These are phyloP conservation scores for Termitomyces sp. DNA, from an alignment of 768 basidiomycete genomes.

Conservation along the genomic window DNA sequence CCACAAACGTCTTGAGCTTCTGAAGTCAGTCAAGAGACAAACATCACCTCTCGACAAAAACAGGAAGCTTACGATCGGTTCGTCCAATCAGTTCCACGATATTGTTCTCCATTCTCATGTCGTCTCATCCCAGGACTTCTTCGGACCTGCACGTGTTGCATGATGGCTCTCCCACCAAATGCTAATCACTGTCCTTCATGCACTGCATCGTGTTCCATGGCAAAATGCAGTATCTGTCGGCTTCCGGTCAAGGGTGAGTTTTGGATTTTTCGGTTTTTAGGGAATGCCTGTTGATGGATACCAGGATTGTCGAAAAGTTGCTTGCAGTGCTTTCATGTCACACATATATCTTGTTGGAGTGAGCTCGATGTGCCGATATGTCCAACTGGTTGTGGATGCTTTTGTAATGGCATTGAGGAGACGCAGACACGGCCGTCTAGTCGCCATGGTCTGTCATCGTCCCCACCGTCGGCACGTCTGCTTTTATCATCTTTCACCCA, in stretches of 20 bases:
- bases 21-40: conserved; percentile 51
- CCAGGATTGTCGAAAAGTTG: conserved; percentile 61
- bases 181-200: conserved; percentile 37
- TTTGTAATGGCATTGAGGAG: conserved; percentile 33
- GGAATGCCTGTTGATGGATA: background rate
- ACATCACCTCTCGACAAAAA: conserved; percentile 12
- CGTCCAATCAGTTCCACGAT: background rate
- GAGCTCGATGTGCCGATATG: conserved; percentile 45
- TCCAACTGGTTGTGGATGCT: conserved; percentile 66
- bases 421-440: conserved; percentile 15
- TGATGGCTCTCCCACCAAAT: conserved; percentile 24
- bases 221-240: conserved; percentile 67
- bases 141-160: conserved; percentile 43
- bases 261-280: background rate
- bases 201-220: conserved; percentile 34
- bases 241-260: conserved; percentile 66
- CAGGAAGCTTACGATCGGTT: conserved; percentile 30
- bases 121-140: conserved; percentile 32
- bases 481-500: conserved; percentile 7
- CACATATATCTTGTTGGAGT: conserved; percentile 62
- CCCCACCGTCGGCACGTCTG: conserved; percentile 8
- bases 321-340: conserved; percentile 54
- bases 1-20: conserved; percentile 65
- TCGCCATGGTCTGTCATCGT: conserved; percentile 9
- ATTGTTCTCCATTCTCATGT: background rate